Percentiles rank a stretch among this genome's conserved stretches.
phyloP scores from a whole-genome alignment of 2,329 filamentous ascomycete genomes.

The Talaromyces sp. region DNA sequence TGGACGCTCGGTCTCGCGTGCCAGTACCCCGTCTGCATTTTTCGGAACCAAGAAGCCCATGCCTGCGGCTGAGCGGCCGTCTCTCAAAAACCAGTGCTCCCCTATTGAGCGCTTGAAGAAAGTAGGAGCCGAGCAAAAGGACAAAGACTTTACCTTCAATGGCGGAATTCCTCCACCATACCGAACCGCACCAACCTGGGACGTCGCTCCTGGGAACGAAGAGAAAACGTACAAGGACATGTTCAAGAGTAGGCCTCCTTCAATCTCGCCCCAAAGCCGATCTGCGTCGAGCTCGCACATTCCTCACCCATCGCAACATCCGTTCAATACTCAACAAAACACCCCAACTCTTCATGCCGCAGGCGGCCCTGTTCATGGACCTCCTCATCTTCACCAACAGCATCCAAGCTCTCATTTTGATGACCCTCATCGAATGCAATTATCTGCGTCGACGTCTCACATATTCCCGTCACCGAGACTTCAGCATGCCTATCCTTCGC shows the following conservation, averaged over 20 bases:
- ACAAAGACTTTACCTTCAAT: slow-evolving; percentile 67
- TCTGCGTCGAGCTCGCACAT: slow-evolving; percentile 61
- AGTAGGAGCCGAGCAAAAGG: slow-evolving; percentile 50
- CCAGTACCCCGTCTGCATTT: slow-evolving; percentile 51
- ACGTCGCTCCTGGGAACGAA: slow-evolving; percentile 62
- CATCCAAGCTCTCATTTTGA: slow-evolving; percentile 69
- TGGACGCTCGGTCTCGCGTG: slow-evolving; percentile 44
- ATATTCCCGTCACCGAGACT: slow-evolving; percentile 82
- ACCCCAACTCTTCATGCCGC: slow-evolving; percentile 64
- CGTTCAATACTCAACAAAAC: slow-evolving; percentile 74
- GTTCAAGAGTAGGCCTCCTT: slow-evolving; percentile 66
- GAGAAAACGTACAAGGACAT: slow-evolving; percentile 77
- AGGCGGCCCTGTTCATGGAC: slow-evolving; percentile 70
- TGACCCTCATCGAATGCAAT: slow-evolving; percentile 82
- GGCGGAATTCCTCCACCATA: slow-evolving; percentile 80
- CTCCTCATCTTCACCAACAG: slow-evolving; percentile 73
- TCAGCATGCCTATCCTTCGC: slow-evolving; percentile 64
- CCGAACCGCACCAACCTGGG: slow-evolving; percentile 82
- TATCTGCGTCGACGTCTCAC: slow-evolving; percentile 76
- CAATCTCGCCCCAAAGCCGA: slow-evolving; percentile 68
- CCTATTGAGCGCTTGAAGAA: slow-evolving; percentile 69
- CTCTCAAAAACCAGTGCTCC: slow-evolving; percentile 56
- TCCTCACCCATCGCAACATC: slow-evolving; percentile 76
- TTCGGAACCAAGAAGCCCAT: slow-evolving; percentile 70
- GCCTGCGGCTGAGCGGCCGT: slow-evolving; percentile 53